Conservation (phyloP, 345 rosid genomes). For the Kernera saxatilis region DNA sequence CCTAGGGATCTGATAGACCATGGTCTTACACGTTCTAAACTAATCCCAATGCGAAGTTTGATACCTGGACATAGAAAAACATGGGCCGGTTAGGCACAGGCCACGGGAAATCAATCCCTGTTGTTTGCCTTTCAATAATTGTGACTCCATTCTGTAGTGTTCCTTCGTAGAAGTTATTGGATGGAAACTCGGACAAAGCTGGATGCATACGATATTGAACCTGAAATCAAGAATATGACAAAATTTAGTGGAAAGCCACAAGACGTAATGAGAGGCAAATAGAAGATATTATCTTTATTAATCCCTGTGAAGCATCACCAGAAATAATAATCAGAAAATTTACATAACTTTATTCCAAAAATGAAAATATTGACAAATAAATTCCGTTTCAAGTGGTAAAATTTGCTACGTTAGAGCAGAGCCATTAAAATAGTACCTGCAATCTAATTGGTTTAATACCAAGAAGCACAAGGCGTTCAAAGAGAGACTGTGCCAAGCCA, state of each 20-base stretch:
- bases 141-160: conserved; percentile 99
- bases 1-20: not conserved
- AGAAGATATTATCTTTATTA: not conserved
- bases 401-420: conserved; percentile 1
- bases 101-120: conserved; percentile 99
- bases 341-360: not conserved
- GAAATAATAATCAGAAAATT: not conserved
- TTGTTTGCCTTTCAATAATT: conserved; percentile 81
- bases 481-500: conserved; percentile 94
- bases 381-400: not conserved
- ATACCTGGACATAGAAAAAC: conserved; percentile 99
- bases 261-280: not conserved
- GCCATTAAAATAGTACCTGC: conserved; percentile 54
- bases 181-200: conserved; percentile 93
- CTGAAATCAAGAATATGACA: conserved; percentile 36
- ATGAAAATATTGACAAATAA: not conserved
- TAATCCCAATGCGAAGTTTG: not conserved
- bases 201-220: conserved; percentile 99
- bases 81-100: conserved; percentile 98
- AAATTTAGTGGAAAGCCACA: not conserved
- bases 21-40: not conserved
- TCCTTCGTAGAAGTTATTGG: conserved; percentile 97
- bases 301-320: not conserved
- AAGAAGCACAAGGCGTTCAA: conserved; percentile 95
- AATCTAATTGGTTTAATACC: conserved; percentile 97